Percentiles rank a stretch among this genome's conserved stretches.
Conservation (phyloP, 1,284 basidiomycete species). For the Melampsora larici-populina region DNA sequence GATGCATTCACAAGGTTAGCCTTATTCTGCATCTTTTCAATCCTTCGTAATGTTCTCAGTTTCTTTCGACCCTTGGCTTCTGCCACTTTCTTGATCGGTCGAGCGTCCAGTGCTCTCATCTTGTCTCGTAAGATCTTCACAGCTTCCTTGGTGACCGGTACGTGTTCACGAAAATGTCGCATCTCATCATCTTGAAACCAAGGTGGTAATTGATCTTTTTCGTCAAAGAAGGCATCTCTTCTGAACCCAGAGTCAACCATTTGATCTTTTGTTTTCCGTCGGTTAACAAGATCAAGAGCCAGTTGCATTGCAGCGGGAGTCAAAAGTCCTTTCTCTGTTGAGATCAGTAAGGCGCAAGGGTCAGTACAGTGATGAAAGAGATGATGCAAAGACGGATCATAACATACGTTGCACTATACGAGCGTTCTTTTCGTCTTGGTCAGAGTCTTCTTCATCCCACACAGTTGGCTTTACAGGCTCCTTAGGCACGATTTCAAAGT, state of each 20-base stretch:
- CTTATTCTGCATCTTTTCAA: slow-evolving; percentile 93
- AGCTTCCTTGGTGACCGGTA: slow-evolving; percentile 96
- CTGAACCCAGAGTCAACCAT: slow-evolving; percentile 95
- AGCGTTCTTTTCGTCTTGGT: slow-evolving; percentile 46
- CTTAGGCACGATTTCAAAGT: slow-evolving; percentile 44
- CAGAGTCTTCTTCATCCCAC: slow-evolving; percentile 41
- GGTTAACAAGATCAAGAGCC: slow-evolving; percentile 88
- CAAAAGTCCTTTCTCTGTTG: slow-evolving; percentile 72
- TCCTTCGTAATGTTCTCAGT: slow-evolving; percentile 73
- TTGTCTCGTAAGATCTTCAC: slow-evolving; percentile 78
- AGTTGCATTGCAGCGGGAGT: slow-evolving; percentile 90
- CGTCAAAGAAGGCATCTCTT: slow-evolving; percentile 76
- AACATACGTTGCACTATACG: slow-evolving; percentile 67
- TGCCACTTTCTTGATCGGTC: slow-evolving; percentile 98
- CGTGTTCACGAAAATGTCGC: slow-evolving; percentile 87
- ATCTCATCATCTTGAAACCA: slow-evolving; percentile 99
- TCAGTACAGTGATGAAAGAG: not conserved
- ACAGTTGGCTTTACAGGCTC: slow-evolving; percentile 20
- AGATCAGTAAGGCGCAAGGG: slow-evolving; percentile 4
- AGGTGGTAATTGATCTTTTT: slow-evolving; percentile 82
- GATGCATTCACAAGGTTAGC: slow-evolving; percentile 91
- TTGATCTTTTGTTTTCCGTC: slow-evolving; percentile 79
- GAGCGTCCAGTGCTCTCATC: slow-evolving; percentile 88
- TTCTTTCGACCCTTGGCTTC: slow-evolving; percentile 99
- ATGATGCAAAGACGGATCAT: not conserved